Base-by-base conservation (phyloP, 2,329 filamentous ascomycete genomes). In the Xylariaceae sp. region DNA sequence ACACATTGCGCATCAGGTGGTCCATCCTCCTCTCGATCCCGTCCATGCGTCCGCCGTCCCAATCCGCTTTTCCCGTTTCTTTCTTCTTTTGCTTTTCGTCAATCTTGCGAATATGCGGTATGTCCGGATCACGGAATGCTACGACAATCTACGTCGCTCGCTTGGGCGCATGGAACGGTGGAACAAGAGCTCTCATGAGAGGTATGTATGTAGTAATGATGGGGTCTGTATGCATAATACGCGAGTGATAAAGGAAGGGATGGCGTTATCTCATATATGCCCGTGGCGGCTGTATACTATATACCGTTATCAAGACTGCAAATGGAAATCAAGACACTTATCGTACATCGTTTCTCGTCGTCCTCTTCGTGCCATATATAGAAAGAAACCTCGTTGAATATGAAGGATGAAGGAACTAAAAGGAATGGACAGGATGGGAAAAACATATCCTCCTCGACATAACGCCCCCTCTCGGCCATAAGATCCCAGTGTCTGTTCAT, bases 341-440 rank as follows among this genome's bases (percentile, higher is more conserved):
- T 64, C 61, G 63, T 63, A 65, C 63, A 65, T 65, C 59, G 49
- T 64, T 57, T 57, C 44, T 35, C 53, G 18, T 65, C 58, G 48
- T 63, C 47, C 8, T 61, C 57, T 30, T 58, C 59, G 35, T 61
- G 9, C 39, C 49, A 45, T 48, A 49, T 52, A 50, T 37, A 52
- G 11, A 51, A 53, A 55, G 44, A 57, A 56, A 54, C n/a, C 23
- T 30, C 23, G 23, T 30, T 30, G 23, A 30, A 30, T 30, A 30
- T 30, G 58, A 62, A 56, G 51, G 35, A 59, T 37, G 47, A 57
- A 59, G 30, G 35, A 48, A 35, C 11, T 58, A 57, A 45, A 30
- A 58, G 47, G 39, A 45, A 39, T 39, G 48, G 17, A 56, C 35
- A 34, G 23, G 7, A 50, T 17, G 37, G 37, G 37, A 51, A 53